Evolutionary conservation across 768 basidiomycete species (phyloP).

Genomic region (Tulasnella sp.): DNA sequence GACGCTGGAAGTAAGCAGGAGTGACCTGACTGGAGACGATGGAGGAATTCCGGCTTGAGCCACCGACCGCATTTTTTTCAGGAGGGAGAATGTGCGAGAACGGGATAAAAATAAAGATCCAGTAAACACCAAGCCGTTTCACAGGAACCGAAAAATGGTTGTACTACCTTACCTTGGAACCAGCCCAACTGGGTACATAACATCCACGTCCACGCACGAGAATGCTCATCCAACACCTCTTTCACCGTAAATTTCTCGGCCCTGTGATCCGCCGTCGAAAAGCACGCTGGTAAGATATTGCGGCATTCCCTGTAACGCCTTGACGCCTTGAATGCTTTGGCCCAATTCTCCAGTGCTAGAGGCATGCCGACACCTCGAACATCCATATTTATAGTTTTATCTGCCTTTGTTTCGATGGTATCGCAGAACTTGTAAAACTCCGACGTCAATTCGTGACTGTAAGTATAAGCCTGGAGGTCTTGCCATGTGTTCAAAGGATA

Average conservation of each 20-base stretch:
- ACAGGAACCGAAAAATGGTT: too few relatives aligned
- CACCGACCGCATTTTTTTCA: neutral
- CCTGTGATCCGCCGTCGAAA: neutral
- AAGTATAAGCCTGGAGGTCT: neutral
- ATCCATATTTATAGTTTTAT: neutral
- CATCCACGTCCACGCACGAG: neutral
- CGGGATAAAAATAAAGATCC: neutral
- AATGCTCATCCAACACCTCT: neutral
- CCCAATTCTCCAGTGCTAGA: neutral
- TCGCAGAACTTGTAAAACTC: constrained; percentile 18
- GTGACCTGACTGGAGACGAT: constrained; percentile 11
- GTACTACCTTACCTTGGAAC: constrained; percentile 6
- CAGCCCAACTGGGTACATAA: constrained; percentile 7
- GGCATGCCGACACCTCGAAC: neutral
- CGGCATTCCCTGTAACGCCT: neutral
- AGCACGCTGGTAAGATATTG: neutral
- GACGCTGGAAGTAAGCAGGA: neutral
- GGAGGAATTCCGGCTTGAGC: neutral
- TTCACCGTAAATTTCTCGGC: neutral
- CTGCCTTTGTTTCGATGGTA: neutral
- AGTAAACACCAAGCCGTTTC: neutral
- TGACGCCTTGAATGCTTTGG: neutral
- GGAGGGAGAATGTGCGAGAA: neutral
- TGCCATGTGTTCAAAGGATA: constrained; percentile 2
- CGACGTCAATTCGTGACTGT: neutral